These are phyloP conservation scores for Chlorokybus atmophyticus DNA, from an alignment of 139 green algal genomes.

Conservation along the genomic window DNA sequence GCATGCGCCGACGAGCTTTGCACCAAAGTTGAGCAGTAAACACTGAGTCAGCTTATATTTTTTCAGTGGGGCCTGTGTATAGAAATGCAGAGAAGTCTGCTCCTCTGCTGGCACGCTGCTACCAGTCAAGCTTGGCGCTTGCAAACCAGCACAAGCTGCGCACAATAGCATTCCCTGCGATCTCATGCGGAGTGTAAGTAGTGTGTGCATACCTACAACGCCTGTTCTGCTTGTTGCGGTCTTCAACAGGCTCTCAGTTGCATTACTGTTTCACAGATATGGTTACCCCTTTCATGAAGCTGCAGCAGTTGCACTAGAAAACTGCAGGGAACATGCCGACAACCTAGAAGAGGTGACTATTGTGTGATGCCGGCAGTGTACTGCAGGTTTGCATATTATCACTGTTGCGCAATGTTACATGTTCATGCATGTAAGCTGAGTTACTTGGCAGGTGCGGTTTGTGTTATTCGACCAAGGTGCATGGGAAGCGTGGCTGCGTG, in stretches of 20 bases:
- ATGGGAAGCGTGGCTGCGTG: not conserved
- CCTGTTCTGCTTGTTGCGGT: too few relatives aligned
- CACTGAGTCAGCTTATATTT: too few relatives aligned
- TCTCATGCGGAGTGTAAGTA: slow-evolving; percentile 59
- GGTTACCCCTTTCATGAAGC: not conserved
- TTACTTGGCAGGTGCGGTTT: not conserved
- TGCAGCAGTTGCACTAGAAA: not conserved
- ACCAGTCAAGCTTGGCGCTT: slow-evolving; percentile 40
- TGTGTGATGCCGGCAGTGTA: too few relatives aligned
- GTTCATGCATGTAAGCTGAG: not conserved
- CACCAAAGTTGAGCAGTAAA: too few relatives aligned
- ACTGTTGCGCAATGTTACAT: not conserved
- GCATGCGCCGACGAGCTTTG: too few relatives aligned
- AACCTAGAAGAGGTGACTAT: not conserved
- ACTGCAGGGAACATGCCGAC: not conserved
- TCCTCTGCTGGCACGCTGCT: slow-evolving; percentile 45
- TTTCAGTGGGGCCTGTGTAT: too few relatives aligned
- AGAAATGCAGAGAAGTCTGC: too few relatives aligned
- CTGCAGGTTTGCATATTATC: not conserved
- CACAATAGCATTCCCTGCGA: slow-evolving; percentile 69
- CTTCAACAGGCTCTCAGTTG: too few relatives aligned
- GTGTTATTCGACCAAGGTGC: not conserved
- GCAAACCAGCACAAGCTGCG: slow-evolving; percentile 41
- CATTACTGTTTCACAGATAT: too few relatives aligned
- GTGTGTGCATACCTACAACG: too few relatives aligned